Conservation (phyloP, 2,329 filamentous ascomycete species). For the Arthrobotrys pseudoclavata region DNA sequence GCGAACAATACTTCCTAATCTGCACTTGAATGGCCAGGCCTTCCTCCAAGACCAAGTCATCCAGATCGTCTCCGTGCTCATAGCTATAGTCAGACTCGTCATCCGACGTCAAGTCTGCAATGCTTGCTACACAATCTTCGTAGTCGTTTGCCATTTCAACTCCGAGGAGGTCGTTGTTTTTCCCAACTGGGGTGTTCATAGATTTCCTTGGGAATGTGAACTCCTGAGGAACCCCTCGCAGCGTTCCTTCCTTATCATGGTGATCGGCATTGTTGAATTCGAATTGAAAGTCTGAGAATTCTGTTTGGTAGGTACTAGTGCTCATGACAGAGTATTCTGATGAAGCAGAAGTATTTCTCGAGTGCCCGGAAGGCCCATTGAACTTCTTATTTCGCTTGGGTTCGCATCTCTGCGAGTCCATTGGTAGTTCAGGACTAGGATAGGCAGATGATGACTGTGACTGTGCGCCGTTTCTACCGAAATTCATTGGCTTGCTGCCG, state of each 20-base stretch:
- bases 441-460: conserved; percentile 19
- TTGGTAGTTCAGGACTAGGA: conserved; percentile 29
- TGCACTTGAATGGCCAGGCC: conserved; percentile 52
- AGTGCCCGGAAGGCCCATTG: conserved; percentile 29
- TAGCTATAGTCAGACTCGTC: conserved; percentile 52
- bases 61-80: conserved; percentile 51
- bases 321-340: conserved; percentile 50
- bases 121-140: conserved; percentile 52
- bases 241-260: conserved; percentile 16
- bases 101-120: conserved; percentile 52
- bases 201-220: conserved; percentile 19
- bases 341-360: conserved; percentile 53
- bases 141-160: conserved; percentile 41
- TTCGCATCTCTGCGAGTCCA: conserved; percentile 36
- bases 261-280: conserved; percentile 28
- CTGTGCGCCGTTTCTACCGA: background rate
- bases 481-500: conserved; percentile 36
- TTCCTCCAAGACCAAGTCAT: conserved; percentile 48
- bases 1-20: conserved; percentile 36
- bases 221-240: conserved; percentile 16
- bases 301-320: conserved; percentile 54
- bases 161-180: conserved; percentile 24
- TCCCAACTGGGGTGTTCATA: conserved; percentile 16
- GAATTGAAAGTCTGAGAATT: conserved; percentile 59
- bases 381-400: conserved; percentile 10